Percentiles rank a stretch among this genome's conserved stretches.
These are phyloP conservation scores for Vicia faba DNA, from an alignment of 306 rosid species.

Conservation along the genomic window DNA sequence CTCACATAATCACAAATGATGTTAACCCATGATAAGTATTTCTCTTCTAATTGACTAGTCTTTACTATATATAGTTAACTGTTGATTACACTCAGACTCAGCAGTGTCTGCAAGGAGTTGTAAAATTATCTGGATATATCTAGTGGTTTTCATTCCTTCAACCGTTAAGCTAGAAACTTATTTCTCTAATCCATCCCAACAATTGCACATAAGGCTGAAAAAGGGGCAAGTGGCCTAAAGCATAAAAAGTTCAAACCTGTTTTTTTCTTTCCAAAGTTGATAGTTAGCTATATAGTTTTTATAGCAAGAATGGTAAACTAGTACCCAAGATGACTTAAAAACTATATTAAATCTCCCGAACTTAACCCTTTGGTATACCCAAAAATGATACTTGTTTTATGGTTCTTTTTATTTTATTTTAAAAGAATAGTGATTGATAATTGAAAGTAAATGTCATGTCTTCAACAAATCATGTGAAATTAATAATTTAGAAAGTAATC, in stretches of 20 bases:
- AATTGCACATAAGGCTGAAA: slow-evolving; percentile 13
- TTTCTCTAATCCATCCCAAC: slow-evolving; percentile 4
- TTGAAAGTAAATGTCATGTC: slow-evolving; percentile 3
- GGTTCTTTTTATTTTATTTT: slow-evolving; percentile 25
- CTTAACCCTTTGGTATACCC: slow-evolving; percentile 10
- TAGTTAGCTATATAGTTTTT: slow-evolving; percentile 8
- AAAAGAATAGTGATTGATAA: slow-evolving; percentile 11
- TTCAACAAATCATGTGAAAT: slow-evolving; percentile 14
- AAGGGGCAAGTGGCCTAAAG: slow-evolving; percentile 3
- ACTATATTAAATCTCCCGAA: slow-evolving; percentile 9
- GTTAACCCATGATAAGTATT: neutral
- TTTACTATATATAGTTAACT: slow-evolving; percentile 24
- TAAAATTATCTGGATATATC: slow-evolving; percentile 16
- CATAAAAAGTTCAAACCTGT: neutral
- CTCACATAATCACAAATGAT: slow-evolving; percentile 4
- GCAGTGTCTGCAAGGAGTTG: slow-evolving; percentile 22
- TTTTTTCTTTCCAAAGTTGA: slow-evolving; percentile 2
- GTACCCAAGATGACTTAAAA: neutral
- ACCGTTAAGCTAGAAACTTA: slow-evolving; percentile 7
- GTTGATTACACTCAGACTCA: slow-evolving; percentile 12
- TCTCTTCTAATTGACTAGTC: slow-evolving; percentile 2
- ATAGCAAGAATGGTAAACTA: slow-evolving; percentile 4
- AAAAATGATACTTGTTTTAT: slow-evolving; percentile 3
- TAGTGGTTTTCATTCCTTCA: slow-evolving; percentile 8
- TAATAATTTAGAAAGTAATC: slow-evolving; percentile 20